Evolutionary conservation across 2,329 filamentous ascomycete species (phyloP).

Genomic region (Colletotrichum zoysiae): DNA sequence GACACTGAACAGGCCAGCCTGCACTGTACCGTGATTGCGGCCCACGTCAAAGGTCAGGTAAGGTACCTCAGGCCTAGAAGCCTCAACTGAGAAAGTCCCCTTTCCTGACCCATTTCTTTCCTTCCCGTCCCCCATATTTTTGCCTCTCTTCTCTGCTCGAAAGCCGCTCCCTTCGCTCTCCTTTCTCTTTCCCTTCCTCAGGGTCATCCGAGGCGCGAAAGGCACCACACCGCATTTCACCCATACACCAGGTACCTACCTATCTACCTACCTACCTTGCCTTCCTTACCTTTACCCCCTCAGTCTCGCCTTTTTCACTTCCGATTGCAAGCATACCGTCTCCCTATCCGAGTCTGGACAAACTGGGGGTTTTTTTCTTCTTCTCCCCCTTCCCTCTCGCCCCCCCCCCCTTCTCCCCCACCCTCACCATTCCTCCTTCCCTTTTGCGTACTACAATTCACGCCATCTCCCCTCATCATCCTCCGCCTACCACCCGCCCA

Average conservation of each 20-base stretch:
- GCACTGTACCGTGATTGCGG: constrained; percentile 17
- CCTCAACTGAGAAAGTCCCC: constrained; percentile 18
- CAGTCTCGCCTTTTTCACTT: constrained; percentile 16
- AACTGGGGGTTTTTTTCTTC: constrained; percentile 28
- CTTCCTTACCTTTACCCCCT: constrained; percentile 16
- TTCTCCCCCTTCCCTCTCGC: too few species aligned
- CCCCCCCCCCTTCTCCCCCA: not conserved
- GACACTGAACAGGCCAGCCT: constrained; percentile 7
- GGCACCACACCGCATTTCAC: constrained; percentile 15
- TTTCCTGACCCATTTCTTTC: constrained; percentile 34
- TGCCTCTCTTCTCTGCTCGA: not conserved
- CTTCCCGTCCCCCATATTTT: constrained; percentile 23
- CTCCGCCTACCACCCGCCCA: constrained; percentile 20
- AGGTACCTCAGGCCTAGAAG: constrained; percentile 16
- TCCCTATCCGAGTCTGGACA: constrained; percentile 29
- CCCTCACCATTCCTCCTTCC: not conserved
- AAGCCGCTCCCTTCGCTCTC: not conserved
- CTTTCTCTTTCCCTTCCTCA: constrained; percentile 24
- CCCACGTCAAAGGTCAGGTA: constrained; percentile 12
- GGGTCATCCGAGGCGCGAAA: constrained; percentile 15
- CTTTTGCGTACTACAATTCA: constrained; percentile 32
- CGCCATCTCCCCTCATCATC: constrained; percentile 12
- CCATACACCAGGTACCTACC: constrained; percentile 2
- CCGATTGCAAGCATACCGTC: constrained; percentile 7
- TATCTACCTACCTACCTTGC: not conserved